Base-by-base conservation (phyloP, 352 stramenopile genomes). In the Pythium oligandrum region DNA sequence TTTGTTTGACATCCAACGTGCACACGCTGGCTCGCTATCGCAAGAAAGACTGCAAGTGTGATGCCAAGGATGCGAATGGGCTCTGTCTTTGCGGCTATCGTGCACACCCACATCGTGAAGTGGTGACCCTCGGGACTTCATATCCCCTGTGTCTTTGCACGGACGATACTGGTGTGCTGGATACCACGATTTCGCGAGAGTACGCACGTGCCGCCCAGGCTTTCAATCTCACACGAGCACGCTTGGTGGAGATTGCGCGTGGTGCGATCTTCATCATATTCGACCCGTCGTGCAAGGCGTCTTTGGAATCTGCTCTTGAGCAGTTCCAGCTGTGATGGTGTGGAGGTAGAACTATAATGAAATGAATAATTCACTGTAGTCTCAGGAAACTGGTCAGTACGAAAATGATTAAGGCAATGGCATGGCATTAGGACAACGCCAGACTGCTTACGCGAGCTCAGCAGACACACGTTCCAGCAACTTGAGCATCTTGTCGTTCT, bases 401-500 rank as follows among this genome's bases (percentile, higher is more conserved):
- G 17, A 26, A 26, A 26, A 26, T 26, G 17, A 26, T 26, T 26
- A 26, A 26, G 17, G 17, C 17, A 26, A 26, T 26, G 17, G 17
- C 17, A 26, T 26, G 17, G 17, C 17, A 26, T 26, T 26, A 26
- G 17, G 17, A 26, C 17, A 26, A 26, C 17, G 17, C 17, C 17
- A 26, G 17, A 26, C 17, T 26, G 55, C 35, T 48, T 51, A 80
- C 51, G 84, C 42, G n/a, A 65, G 59, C 37, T 89, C 75, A 4
- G 59, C 63, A 30, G 76, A 88, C 10, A 91, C 80, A 57, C 88
- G 45, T 44, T 77, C 59, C 26, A 97, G 71, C 50, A 96, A 59
- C 55, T 85, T 67, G 10, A 99, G 77, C 76, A 98, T 98, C 44
- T 75, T 70, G 54, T 96, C 64, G 68, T 98, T 99, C 66, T 99